Percentiles rank a stretch among this genome's conserved stretches.
phyloP scores from a whole-genome alignment of 768 basidiomycete genomes.

The Atractiella rhizophila region DNA sequence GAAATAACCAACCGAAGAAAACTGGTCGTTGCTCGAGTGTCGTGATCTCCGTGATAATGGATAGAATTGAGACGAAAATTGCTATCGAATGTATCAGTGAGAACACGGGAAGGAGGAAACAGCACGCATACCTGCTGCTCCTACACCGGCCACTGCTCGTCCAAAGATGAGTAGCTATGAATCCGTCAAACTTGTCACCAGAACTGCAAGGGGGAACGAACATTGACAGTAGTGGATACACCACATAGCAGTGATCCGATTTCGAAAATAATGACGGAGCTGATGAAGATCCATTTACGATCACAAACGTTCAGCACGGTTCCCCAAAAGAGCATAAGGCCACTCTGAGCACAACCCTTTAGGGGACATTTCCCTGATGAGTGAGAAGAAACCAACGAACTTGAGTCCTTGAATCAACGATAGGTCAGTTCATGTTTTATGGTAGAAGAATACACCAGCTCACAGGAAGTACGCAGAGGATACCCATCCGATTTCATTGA shows the following conservation, averaged over 20 bases:
- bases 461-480: too few relatives aligned
- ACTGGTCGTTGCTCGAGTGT: slow-evolving; percentile 19
- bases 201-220: too few relatives aligned
- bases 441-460: too few relatives aligned
- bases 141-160: slow-evolving; percentile 27
- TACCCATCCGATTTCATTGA: too few relatives aligned
- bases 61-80: slow-evolving; percentile 16
- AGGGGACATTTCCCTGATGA: too few relatives aligned
- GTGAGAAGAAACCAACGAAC: too few relatives aligned
- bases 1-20: neutral
- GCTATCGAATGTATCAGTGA: too few relatives aligned
- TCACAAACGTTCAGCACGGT: slow-evolving; percentile 1
- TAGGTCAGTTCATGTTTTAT: too few relatives aligned
- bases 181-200: too few relatives aligned
- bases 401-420: too few relatives aligned
- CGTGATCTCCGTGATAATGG: slow-evolving; percentile 18
- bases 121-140: slow-evolving; percentile 27
- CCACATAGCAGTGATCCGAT: slow-evolving; percentile 29
- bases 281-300: slow-evolving; percentile 2
- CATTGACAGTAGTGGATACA: slow-evolving; percentile 17
- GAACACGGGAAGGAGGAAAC: too few relatives aligned
- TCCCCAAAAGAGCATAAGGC: slow-evolving; percentile 2
- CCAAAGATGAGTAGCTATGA: slow-evolving; percentile 28
- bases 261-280: slow-evolving; percentile 24
- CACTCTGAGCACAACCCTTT: too few relatives aligned